Evolutionary conservation across 2,329 filamentous ascomycete species (phyloP), one percentile per base, ranked within the genome.

Genomic region (Botrytis hyacinthi): DNA sequence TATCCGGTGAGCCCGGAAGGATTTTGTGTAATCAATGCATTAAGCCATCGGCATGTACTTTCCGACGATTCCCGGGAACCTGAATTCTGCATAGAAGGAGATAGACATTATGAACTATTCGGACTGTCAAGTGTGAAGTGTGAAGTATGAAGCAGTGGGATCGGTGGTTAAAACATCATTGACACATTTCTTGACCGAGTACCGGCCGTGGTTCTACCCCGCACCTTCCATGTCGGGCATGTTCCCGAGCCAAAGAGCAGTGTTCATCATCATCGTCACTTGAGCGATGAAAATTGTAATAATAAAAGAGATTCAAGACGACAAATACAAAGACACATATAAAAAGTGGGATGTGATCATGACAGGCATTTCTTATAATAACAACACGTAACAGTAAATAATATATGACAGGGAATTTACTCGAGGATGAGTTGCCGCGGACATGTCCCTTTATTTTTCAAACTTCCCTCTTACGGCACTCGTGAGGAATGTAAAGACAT

Each of bases 171-270:
- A 59, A 66, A 40, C 29, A 16, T 66, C 37, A 35, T 72, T 60
- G 48, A 72, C 26, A 67, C 61, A 72, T 72, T 59, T 72, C 14
- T 46, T 71, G 70, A 35, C 35, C 60, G 60, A 71, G 35, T 71
- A 65, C 59, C 3, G 51, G 20, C 54, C 67, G 57, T n/a, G 9
- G 18, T 32, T 26, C 6, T 44, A 69, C 37, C 48, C 66, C 37
- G 32, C 32, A 42, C 35, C 66, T 42, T 29, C 6, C 32, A 48
- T 35, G 14, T 35, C 7, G 26, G 18, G 20, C 16, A 57, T 57
- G 66, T 37, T 71, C 44, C 35, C 46, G 65, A 67, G 32, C 26
- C 32, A 40, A 18, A 68, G 26, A 44, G 65, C 65, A 20, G 46
- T 29, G 32, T 26, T 57, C 29, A 20, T 40, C 22, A n/a, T 20